Evolutionary conservation across 257 asterid species (phyloP), one percentile per base, ranked within the genome.

Genomic region (Prunella vulgaris): DNA sequence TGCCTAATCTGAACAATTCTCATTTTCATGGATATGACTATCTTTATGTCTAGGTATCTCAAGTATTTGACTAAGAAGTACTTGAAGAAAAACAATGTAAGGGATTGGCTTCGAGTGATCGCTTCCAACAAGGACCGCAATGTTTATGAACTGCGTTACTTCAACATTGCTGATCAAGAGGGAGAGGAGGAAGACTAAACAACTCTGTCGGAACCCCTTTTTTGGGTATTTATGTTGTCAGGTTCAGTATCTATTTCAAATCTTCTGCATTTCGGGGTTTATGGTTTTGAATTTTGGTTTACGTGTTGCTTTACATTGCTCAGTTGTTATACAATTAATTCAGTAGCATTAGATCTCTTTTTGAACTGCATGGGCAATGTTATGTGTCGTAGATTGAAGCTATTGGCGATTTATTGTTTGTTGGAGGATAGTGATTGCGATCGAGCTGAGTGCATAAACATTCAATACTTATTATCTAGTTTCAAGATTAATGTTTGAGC

Each of bases 51-150:
- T 74, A 88, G 96, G 85, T 89, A 86, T 21, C 83, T 89, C 42
- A 89, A 89, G 78, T 89, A 89, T 72, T 79, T 89, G 74, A 85
- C 93, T 0, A 88, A 88, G 86, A 88, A 88, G 64, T 88, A 86
- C 82, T 79, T 88, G 91, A 88, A 89, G 90, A 87, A 89, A 78
- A 79, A 89, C 75, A 87, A 85, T 6, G 96, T 89, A 12, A 80
- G 96, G 69, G 93, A 89, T 78, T 89, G 96, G 96, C 94, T 89
- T 64, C 84, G 94, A 38, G 96, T 89, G 77, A 89, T 89, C 58
- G 78, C 96, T 17, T 78, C 96, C 63, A 88, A 86, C 94, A 88
- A 88, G 65, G 96, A 88, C 6, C 66, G 91, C 60, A 88, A 85
- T 60, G 87, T 86, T 60, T 88, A 88, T 44, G 93, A 88, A 71